These are phyloP conservation scores for Simplicillium sp. DNA, from an alignment of 2,329 filamentous ascomycete genomes.

Conservation along the genomic window DNA sequence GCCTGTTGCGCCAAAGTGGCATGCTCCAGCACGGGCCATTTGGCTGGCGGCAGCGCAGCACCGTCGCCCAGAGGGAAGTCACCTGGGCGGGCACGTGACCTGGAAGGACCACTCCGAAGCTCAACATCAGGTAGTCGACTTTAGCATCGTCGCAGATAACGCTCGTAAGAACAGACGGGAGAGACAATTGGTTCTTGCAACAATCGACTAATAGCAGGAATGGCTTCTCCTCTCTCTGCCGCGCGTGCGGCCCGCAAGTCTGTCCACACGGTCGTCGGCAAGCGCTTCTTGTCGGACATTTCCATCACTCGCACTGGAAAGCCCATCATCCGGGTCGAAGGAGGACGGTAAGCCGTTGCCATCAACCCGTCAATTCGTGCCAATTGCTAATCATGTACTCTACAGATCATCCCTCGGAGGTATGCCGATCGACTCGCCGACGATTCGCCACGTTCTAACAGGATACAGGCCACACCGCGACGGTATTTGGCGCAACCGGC, in stretches of 20 bases:
- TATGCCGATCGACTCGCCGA: conserved; percentile 30
- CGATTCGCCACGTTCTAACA: conserved; percentile 14
- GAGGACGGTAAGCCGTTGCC: conserved; percentile 62
- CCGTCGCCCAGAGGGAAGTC: too few species aligned
- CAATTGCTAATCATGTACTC: conserved; percentile 7
- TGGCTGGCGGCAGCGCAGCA: too few species aligned
- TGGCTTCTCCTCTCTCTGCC: conserved; percentile 48
- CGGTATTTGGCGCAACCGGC: conserved; percentile 94
- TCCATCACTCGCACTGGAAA: conserved; percentile 93
- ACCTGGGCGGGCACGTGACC: too few species aligned
- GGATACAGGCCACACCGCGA: conserved; percentile 75
- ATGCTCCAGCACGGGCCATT: too few species aligned
- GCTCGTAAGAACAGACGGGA: conserved; percentile 11
- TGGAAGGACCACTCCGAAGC: too few species aligned
- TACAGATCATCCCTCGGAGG: conserved; percentile 79
- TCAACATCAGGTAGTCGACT: too few species aligned
- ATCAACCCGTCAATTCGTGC: conserved; percentile 15
- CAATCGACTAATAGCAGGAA: conserved; percentile 26
- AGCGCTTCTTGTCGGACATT: conserved; percentile 64
- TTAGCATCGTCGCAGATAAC: too few species aligned
- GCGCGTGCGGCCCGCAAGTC: conserved; percentile 42
- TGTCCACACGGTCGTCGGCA: conserved; percentile 36
- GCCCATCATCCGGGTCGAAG: conserved; percentile 79
- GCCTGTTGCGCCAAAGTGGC: too few species aligned
- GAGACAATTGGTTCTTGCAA: conserved; percentile 18